phyloP scores from a whole-genome alignment of 2,329 filamentous ascomycete genomes.

The Capronia americana region DNA sequence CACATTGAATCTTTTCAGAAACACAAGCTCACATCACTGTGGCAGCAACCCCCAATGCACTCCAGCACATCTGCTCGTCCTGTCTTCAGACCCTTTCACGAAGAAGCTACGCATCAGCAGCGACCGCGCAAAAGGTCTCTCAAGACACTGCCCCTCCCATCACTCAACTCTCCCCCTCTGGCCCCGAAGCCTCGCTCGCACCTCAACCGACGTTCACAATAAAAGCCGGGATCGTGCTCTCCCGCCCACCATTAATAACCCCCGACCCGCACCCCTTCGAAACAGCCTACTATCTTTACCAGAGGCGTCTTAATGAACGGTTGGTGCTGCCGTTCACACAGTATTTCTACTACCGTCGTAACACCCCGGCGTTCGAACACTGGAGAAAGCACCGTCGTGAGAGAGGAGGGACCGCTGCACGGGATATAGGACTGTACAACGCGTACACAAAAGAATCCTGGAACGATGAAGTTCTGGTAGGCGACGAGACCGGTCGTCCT shows the following conservation, averaged over 20 bases:
- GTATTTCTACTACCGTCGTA: constrained; percentile 93
- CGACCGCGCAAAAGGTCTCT: constrained; percentile 26
- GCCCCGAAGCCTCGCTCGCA: constrained; percentile 48
- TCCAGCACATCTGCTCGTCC: constrained; percentile 38
- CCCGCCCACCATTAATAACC: constrained; percentile 85
- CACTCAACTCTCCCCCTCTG: constrained; percentile 42
- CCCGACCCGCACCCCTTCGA: constrained; percentile 85
- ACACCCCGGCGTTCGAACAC: constrained; percentile 81
- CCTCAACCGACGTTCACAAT: constrained; percentile 53
- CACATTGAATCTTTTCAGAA: not conserved
- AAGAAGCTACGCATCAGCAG: constrained; percentile 35
- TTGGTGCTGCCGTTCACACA: constrained; percentile 84
- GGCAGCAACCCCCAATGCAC: constrained; percentile 25
- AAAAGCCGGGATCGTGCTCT: constrained; percentile 78
- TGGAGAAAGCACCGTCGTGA: constrained; percentile 86
- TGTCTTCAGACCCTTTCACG: constrained; percentile 36
- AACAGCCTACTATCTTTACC: constrained; percentile 93
- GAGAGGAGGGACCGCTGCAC: constrained; percentile 73
- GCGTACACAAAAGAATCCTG: constrained; percentile 76
- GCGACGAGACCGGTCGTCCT: constrained; percentile 70
- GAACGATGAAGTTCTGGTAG: constrained; percentile 89
- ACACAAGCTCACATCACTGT: constrained; percentile 25
- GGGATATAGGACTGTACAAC: constrained; percentile 85
- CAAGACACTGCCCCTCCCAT: constrained; percentile 22
- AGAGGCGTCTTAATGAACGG: constrained; percentile 94